Base-by-base conservation (phyloP, 371 early-diverging fungal species). In the Umbelopsis sp. region DNA sequence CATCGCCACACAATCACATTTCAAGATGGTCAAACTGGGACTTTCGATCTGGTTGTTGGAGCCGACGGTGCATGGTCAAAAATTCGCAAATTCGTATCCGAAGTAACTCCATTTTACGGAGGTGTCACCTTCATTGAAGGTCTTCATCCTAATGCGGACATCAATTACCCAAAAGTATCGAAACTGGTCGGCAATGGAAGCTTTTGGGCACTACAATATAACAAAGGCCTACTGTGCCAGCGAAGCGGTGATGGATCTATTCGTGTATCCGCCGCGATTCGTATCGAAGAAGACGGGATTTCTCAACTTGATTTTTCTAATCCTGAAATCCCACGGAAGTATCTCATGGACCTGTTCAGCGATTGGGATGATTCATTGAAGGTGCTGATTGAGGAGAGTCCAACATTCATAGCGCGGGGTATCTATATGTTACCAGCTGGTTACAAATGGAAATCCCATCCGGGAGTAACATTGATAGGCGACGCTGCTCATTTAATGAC, bases 401-500 rank as follows among this genome's bases (percentile, higher is more conserved):
- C 72, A 11, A 71, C 68, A 8, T 46, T 75, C 57, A 71, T 66
- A n/a, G 65, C 73, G n/a, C 70, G 79, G 10, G 68, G 69, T 11
- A 72, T 81, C 64, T 81, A 76, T 70, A 73, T 70, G 22, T 63
- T 81, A 25, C 79, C 77, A 12, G 65, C 69, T 16, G 73, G 66
- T 5, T 68, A 71, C 50, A 32, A 35, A 46, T 81, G 79, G 77
- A 38, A 64, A 22, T 38, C 24, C 20, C 48, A 64, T 50, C 65
- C 75, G 3, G 77, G 78, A 20, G 41, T 79, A 35, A 78, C 80
- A 12, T 51, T 85, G 11, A 45, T 85, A 32, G 85, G 85, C 48
- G 85, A 85, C 66, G 83, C 85, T 16, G 85, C 85, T 14, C 85
- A 85, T 66, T 68, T 80, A n/a, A 81, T 80, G 82, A 76, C 80